Evolutionary conservation across 2,329 filamentous ascomycete species (phyloP).

Genomic region (Colletotrichum musae): DNA sequence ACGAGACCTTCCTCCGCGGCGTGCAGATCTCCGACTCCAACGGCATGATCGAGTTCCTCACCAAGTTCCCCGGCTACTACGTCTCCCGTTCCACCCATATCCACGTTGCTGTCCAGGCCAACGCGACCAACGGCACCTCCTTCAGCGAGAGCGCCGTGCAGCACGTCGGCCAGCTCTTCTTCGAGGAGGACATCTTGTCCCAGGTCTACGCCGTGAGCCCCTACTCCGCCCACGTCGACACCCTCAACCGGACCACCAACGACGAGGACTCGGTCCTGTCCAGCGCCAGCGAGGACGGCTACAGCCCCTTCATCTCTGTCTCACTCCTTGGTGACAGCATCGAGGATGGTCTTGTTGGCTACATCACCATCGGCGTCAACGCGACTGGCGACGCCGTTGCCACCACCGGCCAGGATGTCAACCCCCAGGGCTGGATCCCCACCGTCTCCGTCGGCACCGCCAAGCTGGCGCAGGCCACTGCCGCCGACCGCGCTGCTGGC

Average conservation of each 20-base stretch:
- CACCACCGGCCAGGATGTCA: constrained; percentile 6
- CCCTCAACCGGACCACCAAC: constrained; percentile 16
- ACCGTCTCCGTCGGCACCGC: constrained; percentile 19
- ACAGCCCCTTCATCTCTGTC: constrained; percentile 66
- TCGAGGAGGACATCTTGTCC: constrained; percentile 17
- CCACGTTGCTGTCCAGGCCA: constrained; percentile 58
- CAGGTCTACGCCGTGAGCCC: constrained; percentile 11
- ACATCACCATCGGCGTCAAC: constrained; percentile 61
- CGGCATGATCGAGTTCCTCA: constrained; percentile 60
- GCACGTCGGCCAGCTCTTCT: constrained; percentile 29
- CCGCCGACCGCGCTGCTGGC: constrained; percentile 16
- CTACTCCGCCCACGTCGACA: constrained; percentile 20
- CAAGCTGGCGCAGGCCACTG: constrained; percentile 20
- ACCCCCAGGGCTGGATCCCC: constrained; percentile 5
- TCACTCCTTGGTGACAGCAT: constrained; percentile 63
- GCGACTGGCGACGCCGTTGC: background rate
- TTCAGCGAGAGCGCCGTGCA: constrained; percentile 46
- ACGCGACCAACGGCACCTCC: constrained; percentile 50
- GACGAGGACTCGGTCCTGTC: constrained; percentile 58
- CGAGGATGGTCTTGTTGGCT: constrained; percentile 60
- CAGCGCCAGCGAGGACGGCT: constrained; percentile 59
- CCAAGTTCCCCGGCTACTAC: constrained; percentile 61
- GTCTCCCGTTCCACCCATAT: constrained; percentile 62
- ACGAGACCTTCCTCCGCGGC: constrained; percentile 53
- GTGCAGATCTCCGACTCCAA: constrained; percentile 57